Conservation (phyloP, 768 basidiomycete genomes). For the Tricholoma flavovirens region DNA sequence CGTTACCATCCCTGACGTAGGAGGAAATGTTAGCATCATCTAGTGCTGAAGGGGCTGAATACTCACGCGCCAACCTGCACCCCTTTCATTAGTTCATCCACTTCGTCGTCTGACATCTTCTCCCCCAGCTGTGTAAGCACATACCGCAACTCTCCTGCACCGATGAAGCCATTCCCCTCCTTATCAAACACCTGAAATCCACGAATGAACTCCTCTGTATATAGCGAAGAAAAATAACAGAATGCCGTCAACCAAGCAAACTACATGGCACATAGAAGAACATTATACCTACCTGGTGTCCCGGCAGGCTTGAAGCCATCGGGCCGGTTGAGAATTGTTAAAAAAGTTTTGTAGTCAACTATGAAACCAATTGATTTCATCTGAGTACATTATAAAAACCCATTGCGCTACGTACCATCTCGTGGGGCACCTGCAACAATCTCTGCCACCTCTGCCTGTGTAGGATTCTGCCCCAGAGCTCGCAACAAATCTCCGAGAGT, state of each 20-base stretch:
- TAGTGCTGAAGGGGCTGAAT: conserved; percentile 1
- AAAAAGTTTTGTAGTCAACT: conserved; percentile 93
- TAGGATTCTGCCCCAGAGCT: conserved; percentile 97
- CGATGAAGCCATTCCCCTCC: conserved; percentile 88
- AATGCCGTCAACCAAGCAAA: not conserved
- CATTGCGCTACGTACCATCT: conserved; percentile 64
- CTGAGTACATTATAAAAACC: too few relatives aligned
- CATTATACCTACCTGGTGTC: conserved; percentile 80
- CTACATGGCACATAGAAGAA: not conserved
- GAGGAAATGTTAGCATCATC: not conserved
- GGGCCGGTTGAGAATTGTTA: conserved; percentile 87
- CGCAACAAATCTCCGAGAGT: conserved; percentile 89
- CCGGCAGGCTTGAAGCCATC: conserved; percentile 98
- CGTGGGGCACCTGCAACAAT: conserved; percentile 67
- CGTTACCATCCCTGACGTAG: conserved; percentile 77
- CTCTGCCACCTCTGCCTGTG: conserved; percentile 91
- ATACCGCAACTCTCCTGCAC: conserved; percentile 87
- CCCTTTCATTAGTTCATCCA: conserved; percentile 95
- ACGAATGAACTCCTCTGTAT: conserved; percentile 93
- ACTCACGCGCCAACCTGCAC: conserved; percentile 86
- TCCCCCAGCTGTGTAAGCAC: conserved; percentile 95
- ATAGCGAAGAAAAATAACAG: conserved; percentile 1
- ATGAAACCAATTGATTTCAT: not conserved
- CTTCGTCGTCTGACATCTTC: conserved; percentile 97
- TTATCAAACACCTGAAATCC: conserved; percentile 99